These are phyloP conservation scores for Scheffersomyces lignicola DNA, from an alignment of 1,139 yeast species.

Conservation along the genomic window DNA sequence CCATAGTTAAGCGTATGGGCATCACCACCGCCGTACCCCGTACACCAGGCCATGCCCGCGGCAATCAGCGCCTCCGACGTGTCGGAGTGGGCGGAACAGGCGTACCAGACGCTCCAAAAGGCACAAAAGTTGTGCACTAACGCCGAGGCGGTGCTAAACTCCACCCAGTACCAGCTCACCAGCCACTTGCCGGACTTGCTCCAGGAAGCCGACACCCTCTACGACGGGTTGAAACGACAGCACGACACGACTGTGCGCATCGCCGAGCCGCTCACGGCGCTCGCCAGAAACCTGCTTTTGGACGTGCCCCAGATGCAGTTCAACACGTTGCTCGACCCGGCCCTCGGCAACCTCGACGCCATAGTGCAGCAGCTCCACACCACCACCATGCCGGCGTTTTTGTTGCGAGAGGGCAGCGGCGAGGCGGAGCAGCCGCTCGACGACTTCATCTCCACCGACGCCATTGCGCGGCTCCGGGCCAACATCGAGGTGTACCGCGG, in stretches of 20 bases:
- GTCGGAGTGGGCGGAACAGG: slow-evolving; percentile 29
- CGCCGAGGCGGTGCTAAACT: slow-evolving; percentile 33
- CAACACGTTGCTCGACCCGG: slow-evolving; percentile 16
- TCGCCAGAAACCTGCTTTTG: background rate
- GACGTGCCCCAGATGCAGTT: slow-evolving; percentile 6
- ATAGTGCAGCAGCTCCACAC: slow-evolving; percentile 24
- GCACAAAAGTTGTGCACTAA: slow-evolving; percentile 34
- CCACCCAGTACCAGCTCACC: slow-evolving; percentile 23
- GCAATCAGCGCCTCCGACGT: slow-evolving; percentile 10
- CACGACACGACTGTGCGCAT: slow-evolving; percentile 13
- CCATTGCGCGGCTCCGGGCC: slow-evolving; percentile 24
- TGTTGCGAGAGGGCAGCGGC: slow-evolving; percentile 15
- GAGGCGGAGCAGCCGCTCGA: slow-evolving; percentile 9
- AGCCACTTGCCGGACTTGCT: slow-evolving; percentile 23
- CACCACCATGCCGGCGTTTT: slow-evolving; percentile 30
- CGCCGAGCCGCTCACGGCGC: slow-evolving; percentile 4
- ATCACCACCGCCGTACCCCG: no score
- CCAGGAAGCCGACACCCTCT: slow-evolving; percentile 21
- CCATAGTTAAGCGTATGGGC: no score
- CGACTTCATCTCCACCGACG: slow-evolving; percentile 41
- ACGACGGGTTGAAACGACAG: slow-evolving; percentile 18
- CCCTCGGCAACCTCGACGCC: slow-evolving; percentile 24
- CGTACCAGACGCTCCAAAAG: slow-evolving; percentile 26
- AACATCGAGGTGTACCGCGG: slow-evolving; percentile 29
- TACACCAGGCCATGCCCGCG: slow-evolving; percentile 1